Evolutionary conservation across 2,329 filamentous ascomycete species (phyloP), one percentile per base, ranked within the genome.

Genomic region (Leptographium wingfieldii): DNA sequence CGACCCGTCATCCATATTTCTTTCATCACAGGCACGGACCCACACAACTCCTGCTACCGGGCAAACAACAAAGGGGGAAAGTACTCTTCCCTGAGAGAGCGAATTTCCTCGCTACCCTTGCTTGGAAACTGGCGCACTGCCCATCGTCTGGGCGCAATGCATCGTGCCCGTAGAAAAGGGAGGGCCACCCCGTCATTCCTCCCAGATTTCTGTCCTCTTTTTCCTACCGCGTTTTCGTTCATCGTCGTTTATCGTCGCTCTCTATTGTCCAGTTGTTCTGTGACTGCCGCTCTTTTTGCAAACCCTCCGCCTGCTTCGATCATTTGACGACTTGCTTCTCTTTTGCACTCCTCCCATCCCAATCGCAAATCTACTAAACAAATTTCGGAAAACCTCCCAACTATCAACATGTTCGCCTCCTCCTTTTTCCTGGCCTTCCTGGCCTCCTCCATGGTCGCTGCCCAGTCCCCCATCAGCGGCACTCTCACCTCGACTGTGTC

Each of bases 401-500:
- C 38, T 9, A 2, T 40, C 59, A 63, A 55, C 43, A 64, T 63
- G 62, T 60, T 64, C 51, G 52, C 62, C 48, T 56, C 51, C 29
- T 57, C 62, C 53, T 59, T 60, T 60, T 59, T 60, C 61, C 33
- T 65, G 12, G 58, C 62, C 54, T 16, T 64, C 52, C 58, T 63
- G 60, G 64, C 76, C 64, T 63, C 73, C 60, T 70, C 74, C 55
- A 55, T 71, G 59, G 71, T 71, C 56, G 68, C 69, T 63, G 72
- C 72, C 61, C 61, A 67, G 54, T 46, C 57, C 27, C 63, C 69
- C 49, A 61, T 35, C 56, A 57, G 64, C 57, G 69, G 65, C 61
- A 77, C 72, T 62, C 73, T 72, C 60, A 80, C 77, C 59, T 73
- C 73, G 19, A 80, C 77, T 60, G 70, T 70, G 58, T 76, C 74